Conservation (phyloP, 2,329 filamentous ascomycete genomes). For the Colletotrichum somersetense region DNA sequence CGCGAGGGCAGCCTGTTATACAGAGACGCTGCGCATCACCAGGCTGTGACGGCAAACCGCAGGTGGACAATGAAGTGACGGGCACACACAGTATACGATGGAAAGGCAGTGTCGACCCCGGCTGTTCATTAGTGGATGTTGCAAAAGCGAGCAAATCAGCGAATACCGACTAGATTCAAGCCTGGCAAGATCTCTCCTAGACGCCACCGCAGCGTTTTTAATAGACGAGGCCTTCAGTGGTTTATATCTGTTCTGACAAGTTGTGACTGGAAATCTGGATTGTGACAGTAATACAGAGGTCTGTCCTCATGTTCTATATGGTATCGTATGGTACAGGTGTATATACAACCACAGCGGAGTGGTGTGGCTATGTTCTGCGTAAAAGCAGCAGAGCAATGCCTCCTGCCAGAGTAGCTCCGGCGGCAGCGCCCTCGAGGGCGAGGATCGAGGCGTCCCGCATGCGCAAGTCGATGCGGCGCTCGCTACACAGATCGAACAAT, state of each 20-base stretch:
- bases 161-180: slow-evolving; percentile 29
- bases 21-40: slow-evolving; percentile 24
- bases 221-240: slow-evolving; percentile 37
- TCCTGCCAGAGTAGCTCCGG: slow-evolving; percentile 73
- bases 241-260: slow-evolving; percentile 4
- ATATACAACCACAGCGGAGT: slow-evolving; percentile 36
- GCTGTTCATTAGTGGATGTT: slow-evolving; percentile 32
- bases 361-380: slow-evolving; percentile 50
- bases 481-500: slow-evolving; percentile 73
- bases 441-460: slow-evolving; percentile 80
- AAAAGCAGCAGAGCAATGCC: slow-evolving; percentile 64
- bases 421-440: slow-evolving; percentile 74
- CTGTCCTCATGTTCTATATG: slow-evolving; percentile 36
- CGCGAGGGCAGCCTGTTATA: slow-evolving; percentile 4
- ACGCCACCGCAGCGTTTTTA: slow-evolving; percentile 34
- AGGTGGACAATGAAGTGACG: slow-evolving; percentile 25
- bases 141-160: slow-evolving; percentile 28
- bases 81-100: slow-evolving; percentile 28
- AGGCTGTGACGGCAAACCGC: slow-evolving; percentile 23
- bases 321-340: slow-evolving; percentile 41
- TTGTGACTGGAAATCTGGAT: background rate
- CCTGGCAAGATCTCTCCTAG: slow-evolving; percentile 15
- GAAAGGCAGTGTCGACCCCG: slow-evolving; percentile 19
- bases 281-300: slow-evolving; percentile 14
- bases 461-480: slow-evolving; percentile 71